Base-by-base conservation (phyloP, 371 early-diverging fungal species). In the Rhizopus microsporus region DNA sequence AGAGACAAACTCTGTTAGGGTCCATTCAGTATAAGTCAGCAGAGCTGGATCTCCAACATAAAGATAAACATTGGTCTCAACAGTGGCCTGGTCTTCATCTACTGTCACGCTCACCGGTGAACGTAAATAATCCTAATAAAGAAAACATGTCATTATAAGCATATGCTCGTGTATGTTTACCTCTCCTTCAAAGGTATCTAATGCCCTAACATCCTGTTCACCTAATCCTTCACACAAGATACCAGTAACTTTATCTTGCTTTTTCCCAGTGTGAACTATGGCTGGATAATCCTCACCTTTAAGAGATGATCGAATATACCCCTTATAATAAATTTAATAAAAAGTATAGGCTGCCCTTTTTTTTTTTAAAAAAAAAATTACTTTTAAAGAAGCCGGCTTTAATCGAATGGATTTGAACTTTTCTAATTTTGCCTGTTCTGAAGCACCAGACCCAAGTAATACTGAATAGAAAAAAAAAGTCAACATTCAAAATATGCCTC, bases 111-210 rank as follows among this genome's bases (percentile, higher is more conserved):
- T 35, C 8, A 63, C 66, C 4, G 55, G 31, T 7, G 37, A 42
- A n/a, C 78, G 73, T 2, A 62, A 52, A 45, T 74, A 78, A 46
- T 72, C 67, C 78, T 74, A 55, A 29, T 9, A 15, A 10, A 23
- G n/a, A 32, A 10, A 39, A 38, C 12, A 45, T 49, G 23, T 48
- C 13, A 30, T 40, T 12, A 15, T 45, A 32, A 10, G 15, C 7
- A 12, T 4, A 23, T 23, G 3, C 23, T 15, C 9, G 7, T 9
- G 15, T 38, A 15, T 23, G 40, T 55, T 59, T 68, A 78, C 78
- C 15, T 70, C 65, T 40, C 78, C 78, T 60, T 78, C 78, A 65
- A 68, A 78, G 0, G 53, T 51, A 62, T 78, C 78, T 10, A 78
- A 46, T 31, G 67, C 58, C 17, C 51, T 39, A 2, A 78, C 42